Conservation (phyloP, 148 eudicot species). For the Rhododendron mucronatum region DNA sequence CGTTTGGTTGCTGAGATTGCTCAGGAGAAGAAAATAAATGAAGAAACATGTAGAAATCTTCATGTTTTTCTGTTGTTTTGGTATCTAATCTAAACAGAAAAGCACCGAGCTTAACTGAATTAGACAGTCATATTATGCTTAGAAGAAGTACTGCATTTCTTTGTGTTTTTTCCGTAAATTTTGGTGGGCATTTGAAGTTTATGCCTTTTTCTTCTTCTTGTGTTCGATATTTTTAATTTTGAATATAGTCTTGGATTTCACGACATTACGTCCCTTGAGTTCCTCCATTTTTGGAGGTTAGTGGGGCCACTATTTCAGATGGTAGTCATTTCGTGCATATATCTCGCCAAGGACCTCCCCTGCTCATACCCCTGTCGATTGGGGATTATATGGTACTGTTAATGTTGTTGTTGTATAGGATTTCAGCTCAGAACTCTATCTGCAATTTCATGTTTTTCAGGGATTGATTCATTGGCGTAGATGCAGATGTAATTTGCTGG, state of each 20-base stretch:
- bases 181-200: not conserved
- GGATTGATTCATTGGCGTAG: not conserved
- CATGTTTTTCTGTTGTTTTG: constrained; percentile 1
- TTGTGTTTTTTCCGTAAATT: not conserved
- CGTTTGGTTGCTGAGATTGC: constrained; percentile 9
- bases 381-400: not conserved
- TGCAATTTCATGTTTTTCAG: constrained; percentile 10
- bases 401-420: not conserved
- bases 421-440: not conserved
- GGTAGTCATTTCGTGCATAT: not conserved
- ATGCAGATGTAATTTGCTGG: constrained; percentile 13
- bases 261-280: not conserved
- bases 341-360: not conserved
- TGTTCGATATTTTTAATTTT: not conserved
- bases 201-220: not conserved
- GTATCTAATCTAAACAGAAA: not conserved
- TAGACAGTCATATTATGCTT: not conserved
- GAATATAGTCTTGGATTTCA: not conserved
- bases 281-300: not conserved
- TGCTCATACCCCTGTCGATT: not conserved
- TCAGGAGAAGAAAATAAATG: not conserved
- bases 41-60: not conserved
- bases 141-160: not conserved
- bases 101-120: not conserved
- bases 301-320: not conserved